These are phyloP conservation scores for Boletellus deceptivus DNA, from an alignment of 1,284 basidiomycete species.

Conservation along the genomic window DNA sequence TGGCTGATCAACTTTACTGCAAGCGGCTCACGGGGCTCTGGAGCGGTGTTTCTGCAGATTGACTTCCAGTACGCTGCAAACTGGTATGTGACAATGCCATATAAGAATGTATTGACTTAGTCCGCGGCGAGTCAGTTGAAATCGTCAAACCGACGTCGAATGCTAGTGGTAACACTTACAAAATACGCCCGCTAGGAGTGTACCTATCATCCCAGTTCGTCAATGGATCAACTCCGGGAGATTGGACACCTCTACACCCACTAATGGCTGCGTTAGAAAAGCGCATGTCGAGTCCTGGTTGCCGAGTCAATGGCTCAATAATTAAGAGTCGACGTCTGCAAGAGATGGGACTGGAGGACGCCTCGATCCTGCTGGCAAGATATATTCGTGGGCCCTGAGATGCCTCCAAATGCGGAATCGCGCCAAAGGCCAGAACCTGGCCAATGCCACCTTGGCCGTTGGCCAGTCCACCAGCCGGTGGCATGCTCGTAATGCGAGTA, in stretches of 20 bases:
- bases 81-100: conserved; percentile 49
- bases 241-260: neutral
- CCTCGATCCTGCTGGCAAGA: neutral
- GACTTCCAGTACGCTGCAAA: conserved; percentile 43
- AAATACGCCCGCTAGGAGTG: conserved; percentile 40
- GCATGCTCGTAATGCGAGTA: neutral
- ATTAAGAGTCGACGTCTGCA: neutral
- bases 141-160: neutral
- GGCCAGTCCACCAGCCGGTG: neutral
- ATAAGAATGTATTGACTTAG: conserved; percentile 51
- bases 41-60: too few relatives aligned
- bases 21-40: conserved; percentile 29
- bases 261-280: conserved; percentile 15
- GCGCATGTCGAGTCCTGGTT: conserved; percentile 2
- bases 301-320: neutral
- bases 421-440: neutral
- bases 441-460: neutral
- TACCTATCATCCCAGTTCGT: conserved; percentile 25
- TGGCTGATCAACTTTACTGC: conserved; percentile 11
- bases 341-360: neutral
- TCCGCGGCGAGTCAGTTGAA: neutral
- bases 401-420: neutral
- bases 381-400: neutral
- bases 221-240: neutral
- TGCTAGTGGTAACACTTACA: conserved; percentile 27